Percentiles rank a stretch among this genome's conserved stretches.
phyloP scores from a whole-genome alignment of 208 protist species.

The Paratrypanosoma confusum region DNA sequence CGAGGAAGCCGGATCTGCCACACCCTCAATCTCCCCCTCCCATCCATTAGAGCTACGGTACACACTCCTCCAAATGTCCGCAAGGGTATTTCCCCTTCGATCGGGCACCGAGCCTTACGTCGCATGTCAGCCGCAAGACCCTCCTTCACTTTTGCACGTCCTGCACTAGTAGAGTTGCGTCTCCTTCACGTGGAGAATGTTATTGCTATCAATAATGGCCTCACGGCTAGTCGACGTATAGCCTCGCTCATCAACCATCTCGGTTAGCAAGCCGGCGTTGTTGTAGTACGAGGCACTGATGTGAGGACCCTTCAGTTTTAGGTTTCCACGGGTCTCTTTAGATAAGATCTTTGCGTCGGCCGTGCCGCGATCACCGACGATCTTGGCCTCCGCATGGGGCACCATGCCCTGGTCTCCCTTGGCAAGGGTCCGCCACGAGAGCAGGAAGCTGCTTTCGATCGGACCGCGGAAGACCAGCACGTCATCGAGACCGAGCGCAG shows the following conservation, averaged over 20 bases:
- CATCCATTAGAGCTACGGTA: too few species aligned
- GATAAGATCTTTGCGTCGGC: constrained; percentile 79
- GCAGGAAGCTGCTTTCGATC: constrained; percentile 72
- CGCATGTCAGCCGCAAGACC: too few species aligned
- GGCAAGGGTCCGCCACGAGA: constrained; percentile 62
- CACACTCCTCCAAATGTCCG: too few species aligned
- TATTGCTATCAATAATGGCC: constrained; percentile 60
- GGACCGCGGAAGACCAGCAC: constrained; percentile 82
- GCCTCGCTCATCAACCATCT: constrained; percentile 81
- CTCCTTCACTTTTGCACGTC: background rate
- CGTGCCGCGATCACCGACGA: constrained; percentile 83
- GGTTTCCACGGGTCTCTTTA: constrained; percentile 70
- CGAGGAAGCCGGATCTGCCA: too few species aligned
- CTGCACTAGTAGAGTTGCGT: constrained; percentile 66
- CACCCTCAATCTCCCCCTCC: too few species aligned
- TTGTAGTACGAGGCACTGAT: constrained; percentile 82
- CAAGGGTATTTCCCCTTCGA: too few species aligned
- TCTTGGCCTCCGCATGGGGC: constrained; percentile 75
- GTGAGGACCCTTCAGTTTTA: constrained; percentile 80
- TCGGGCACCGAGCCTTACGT: too few species aligned
- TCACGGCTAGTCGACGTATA: constrained; percentile 82
- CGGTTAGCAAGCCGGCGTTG: constrained; percentile 81
- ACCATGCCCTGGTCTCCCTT: constrained; percentile 61
- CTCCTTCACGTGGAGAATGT: constrained; percentile 31
- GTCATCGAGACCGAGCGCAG: constrained; percentile 68